Base-by-base conservation (phyloP, 2,329 filamentous ascomycete genomes). In the Coniochaeta prunicola region DNA sequence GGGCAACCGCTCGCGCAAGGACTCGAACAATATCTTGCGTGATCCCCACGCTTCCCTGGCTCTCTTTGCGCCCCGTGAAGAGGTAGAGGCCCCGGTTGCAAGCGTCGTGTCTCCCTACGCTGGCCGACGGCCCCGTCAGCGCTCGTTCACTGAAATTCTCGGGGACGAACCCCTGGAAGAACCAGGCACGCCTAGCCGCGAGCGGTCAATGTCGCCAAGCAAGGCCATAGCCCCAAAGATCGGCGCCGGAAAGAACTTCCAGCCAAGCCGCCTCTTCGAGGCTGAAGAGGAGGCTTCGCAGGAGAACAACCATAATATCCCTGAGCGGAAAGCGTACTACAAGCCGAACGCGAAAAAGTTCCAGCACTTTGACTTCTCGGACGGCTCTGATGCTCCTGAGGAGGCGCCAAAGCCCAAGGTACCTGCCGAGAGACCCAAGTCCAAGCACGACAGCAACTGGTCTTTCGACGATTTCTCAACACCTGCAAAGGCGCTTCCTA, bases 391-490 rank as follows among this genome's bases (percentile, higher is more conserved):
- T 58, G 26, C 12, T 17, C 74, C 77, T 17, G 73, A 76, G 61
- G 78, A 83, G 56, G 73, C 72, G 19, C 75, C 78, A 15, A 68
- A 76, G 62, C 69, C 76, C n/a, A 75, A 71, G 57, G 64, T 73
- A 3, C 68, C 74, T 24, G 71, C 79, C 21, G 72, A 80, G 57
- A 70, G 70, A 26, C 71, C 75, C 61, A 81, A 80, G 68, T 78
- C 80, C 58, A 90, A 89, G 75, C 87, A 91, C 69, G 77, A 80
- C 60, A 86, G 86, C 63, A 87, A 90, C 62, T 97, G 93, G 92
- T 85, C 86, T 55, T 97, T 97, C 72, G 85, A 91, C 61, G 92
- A 96, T 74, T 96, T 96, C 67, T 77, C 78, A 17, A 96, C 92
- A 0, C 93, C 93, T 0, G 82, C 88, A 64, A 96, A 96, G 79